A percentile compares a stretch with the other conserved stretches of the same genome.
Evolutionary conservation across 2,329 filamentous ascomycete species (phyloP).

Genomic region (Hypoxylon sp.): DNA sequence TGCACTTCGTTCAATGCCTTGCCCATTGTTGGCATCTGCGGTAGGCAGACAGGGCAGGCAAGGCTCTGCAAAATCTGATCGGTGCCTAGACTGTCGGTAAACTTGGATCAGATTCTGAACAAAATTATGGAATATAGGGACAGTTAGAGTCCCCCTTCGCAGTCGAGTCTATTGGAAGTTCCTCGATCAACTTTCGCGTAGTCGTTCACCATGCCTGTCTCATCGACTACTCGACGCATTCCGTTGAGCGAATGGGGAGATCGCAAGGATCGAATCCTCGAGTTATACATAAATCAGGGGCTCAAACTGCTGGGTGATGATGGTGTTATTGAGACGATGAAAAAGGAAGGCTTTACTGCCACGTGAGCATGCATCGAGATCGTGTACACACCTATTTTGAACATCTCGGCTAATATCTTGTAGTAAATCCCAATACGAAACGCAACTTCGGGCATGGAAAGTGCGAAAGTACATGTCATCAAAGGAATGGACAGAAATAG

Average conservation of each 20-base stretch:
- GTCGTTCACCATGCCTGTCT: slow-evolving; percentile 5
- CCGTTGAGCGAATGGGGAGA: slow-evolving; percentile 10
- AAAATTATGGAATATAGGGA: not conserved
- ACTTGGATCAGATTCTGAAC: not conserved
- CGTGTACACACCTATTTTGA: not conserved
- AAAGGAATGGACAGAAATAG: not conserved
- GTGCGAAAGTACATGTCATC: slow-evolving; percentile 19
- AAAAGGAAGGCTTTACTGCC: slow-evolving; percentile 20
- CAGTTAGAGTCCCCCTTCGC: not conserved
- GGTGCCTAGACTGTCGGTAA: not conserved
- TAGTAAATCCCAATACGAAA: slow-evolving; percentile 29
- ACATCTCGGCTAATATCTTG: not conserved
- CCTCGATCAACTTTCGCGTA: not conserved
- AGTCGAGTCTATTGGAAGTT: not conserved
- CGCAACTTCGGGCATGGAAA: not conserved
- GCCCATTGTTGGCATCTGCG: too few species aligned
- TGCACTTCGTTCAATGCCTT: too few species aligned
- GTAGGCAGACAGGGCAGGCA: not conserved
- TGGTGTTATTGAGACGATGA: slow-evolving; percentile 18
- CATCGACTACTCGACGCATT: slow-evolving; percentile 10
- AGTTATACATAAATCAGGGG: slow-evolving; percentile 13
- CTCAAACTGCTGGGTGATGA: slow-evolving; percentile 9
- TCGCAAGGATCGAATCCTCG: slow-evolving; percentile 12
- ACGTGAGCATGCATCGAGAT: slow-evolving; percentile 14
- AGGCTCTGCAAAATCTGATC: slow-evolving; percentile 6